phyloP scores from a whole-genome alignment of 1,139 yeast species.

The Blastobotrys apis region DNA sequence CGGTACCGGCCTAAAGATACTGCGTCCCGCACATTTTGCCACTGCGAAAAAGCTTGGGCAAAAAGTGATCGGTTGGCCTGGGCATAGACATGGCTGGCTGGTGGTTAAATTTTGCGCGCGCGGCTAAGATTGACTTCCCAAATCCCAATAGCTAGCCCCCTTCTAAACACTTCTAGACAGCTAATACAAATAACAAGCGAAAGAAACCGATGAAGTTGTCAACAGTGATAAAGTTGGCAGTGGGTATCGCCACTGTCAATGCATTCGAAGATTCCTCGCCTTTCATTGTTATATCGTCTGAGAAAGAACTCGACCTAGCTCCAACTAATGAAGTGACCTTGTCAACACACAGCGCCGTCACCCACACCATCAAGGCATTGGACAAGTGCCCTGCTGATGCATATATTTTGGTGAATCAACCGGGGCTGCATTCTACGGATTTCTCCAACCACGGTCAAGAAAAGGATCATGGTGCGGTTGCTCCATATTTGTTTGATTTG shows the following conservation, averaged over 20 bases:
- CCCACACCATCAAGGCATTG: conserved; percentile 22
- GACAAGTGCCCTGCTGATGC: conserved; percentile 36
- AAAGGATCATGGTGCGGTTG: conserved; percentile 6
- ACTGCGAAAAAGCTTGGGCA: no score
- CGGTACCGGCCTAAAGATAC: no score
- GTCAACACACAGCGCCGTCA: conserved; percentile 14
- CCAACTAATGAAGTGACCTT: background rate
- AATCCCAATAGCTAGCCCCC: no score
- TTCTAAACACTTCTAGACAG: no score
- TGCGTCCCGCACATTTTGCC: no score
- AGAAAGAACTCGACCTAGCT: conserved; percentile 8
- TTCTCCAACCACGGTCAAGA: conserved; percentile 21
- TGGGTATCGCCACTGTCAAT: background rate
- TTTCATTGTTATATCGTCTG: conserved; percentile 19
- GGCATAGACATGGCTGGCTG: no score
- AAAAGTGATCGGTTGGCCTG: no score
- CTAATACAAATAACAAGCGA: background rate
- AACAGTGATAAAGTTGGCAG: background rate
- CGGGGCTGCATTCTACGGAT: conserved; percentile 34
- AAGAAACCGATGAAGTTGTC: background rate
- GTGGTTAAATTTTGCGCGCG: no score
- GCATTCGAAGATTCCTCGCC: conserved; percentile 24
- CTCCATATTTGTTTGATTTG: conserved; percentile 26
- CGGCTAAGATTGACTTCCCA: no score
- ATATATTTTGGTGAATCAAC: conserved; percentile 37